These are phyloP conservation scores for Sextonia rubra DNA, from an alignment of 164 flowering plant genomes.

Conservation along the genomic window DNA sequence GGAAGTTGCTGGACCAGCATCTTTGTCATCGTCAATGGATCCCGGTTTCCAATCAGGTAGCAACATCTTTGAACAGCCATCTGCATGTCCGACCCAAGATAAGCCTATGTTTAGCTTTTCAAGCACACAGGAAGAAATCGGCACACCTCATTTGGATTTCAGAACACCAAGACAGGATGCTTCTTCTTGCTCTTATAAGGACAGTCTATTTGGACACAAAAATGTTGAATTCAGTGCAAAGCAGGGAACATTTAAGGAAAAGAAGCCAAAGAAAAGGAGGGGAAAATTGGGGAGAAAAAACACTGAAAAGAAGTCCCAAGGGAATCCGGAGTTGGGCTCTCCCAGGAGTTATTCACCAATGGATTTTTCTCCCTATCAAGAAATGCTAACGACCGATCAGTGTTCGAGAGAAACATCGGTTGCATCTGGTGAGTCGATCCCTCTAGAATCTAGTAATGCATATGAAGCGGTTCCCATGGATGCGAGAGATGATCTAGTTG, in stretches of 20 bases:
- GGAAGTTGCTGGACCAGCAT: conserved; percentile 10
- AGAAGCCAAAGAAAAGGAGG: conserved; percentile 39
- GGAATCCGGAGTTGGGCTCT: conserved; percentile 29
- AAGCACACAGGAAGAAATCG: conserved; percentile 21
- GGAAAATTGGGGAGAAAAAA: conserved; percentile 38
- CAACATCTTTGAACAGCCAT: conserved; percentile 17
- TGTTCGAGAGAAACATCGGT: conserved; percentile 46
- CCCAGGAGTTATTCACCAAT: conserved; percentile 73
- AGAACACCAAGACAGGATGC: conserved; percentile 30
- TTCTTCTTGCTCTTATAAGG: conserved; percentile 15
- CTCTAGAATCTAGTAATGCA: conserved; percentile 21
- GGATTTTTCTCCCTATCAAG: conserved; percentile 82
- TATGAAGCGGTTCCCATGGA: conserved; percentile 27
- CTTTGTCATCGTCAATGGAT: conserved; percentile 19
- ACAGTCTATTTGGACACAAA: conserved; percentile 24
- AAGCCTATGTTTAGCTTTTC: conserved; percentile 30
- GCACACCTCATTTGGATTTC: conserved; percentile 27
- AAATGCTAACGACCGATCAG: conserved; percentile 32
- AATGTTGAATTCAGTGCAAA: conserved; percentile 44
- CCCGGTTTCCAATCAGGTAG: conserved; percentile 17
- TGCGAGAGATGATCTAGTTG: conserved; percentile 38
- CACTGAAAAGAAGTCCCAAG: conserved; percentile 30
- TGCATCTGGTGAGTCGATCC: conserved; percentile 39
- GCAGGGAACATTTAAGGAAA: conserved; percentile 29
- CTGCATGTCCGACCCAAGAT: conserved; percentile 18